Base-by-base conservation (phyloP, 495 filamentous ascomycete genomes). In the Pseudotulostoma volvatum region DNA sequence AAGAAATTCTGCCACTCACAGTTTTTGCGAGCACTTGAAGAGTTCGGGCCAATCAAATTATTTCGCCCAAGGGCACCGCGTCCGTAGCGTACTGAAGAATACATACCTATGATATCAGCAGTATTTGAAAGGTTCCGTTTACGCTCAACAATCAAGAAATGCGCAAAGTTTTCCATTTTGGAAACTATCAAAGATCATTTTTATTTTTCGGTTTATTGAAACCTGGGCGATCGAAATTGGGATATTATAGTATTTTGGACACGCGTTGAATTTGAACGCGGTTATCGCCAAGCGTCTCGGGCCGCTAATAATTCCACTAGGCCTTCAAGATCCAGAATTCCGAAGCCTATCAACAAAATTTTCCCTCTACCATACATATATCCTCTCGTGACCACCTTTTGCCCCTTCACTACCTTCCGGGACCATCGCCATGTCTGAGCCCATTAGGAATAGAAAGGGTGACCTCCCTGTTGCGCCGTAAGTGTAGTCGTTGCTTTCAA, bases 401-500 rank as follows among this genome's bases (percentile, higher is more conserved):
- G 11, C 23, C 23, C n/a, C n/a, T n/a, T n/a, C 11, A 28, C 23
- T 11, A 28, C 23, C 23, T 5, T 28, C 5, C 11, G 5, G 5
- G 23, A 28, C 5, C 23, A 28, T 52, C 59, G 67, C 34, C 51
- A 93, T 93, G 84, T 84, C 84, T 54, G 84, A 90, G 55, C 82
- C 83, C 49, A 88, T 88, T 64, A 79, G 79, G 55, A 86, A 86
- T 61, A 88, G 87, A 70, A 85, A 83, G 63, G 62, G 79, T 31
- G 82, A 88, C 57, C 74, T 82, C 49, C 68, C 74, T 46, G 76
- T 77, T 50, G 84, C 84, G 34, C 84, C 84, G 84, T 93, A 73
- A 67, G 81, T 73, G 44, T 38, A 43, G n/a, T 38, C 38, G 41
- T 31, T 38, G 28, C 37, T 32, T 41, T 38, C 34, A 31, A 40